Base-by-base conservation (phyloP, 441 rosid genomes). In the Isatis lusitanica region DNA sequence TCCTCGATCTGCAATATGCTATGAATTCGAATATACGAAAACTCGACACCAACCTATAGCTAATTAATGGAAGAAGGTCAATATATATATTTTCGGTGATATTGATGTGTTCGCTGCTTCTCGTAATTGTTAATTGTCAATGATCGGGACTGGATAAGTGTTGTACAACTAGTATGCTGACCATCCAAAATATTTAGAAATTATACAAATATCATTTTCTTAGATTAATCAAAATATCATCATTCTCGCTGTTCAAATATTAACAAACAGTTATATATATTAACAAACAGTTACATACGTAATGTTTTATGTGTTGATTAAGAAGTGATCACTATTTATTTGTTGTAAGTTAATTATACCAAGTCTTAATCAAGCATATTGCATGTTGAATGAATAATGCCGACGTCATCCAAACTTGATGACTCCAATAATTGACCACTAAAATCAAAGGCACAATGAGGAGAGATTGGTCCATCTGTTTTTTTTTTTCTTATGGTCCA, bases 381-480 rank as follows among this genome's bases (percentile, higher is more conserved):
- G 56, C 56, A 57, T 74, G 66, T 17, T 18, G 9, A 74, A 66
- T 11, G 66, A 65, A 46, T 43, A 57, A 26, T 36, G 58, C 18
- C 10, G 3, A 58, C 51, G 67, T 48, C 66, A 74, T 58, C 51
- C 35, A 47, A 58, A 9, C 4, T 62, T 28, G 8, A 48, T 57
- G 61, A 38, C 61, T 48, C 43, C 72, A 74, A 74, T 74, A 47
- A 66, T 74, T 74, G 61, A 48, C 61, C 71, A 28, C 31, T 66
- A 28, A 65, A 66, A 74, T 66, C 60, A 74, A 58, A 66, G 35
- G 28, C 35, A 12, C 52, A 39, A 47, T 18, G 71, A 73, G 47
- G 39, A 65, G 35, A 73, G 61, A 57, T 66, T 47, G 77, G 64
- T 44, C 65, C 63, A 63, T 72, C 30, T 73, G 44, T 44, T 64